Conservation (phyloP, 1,284 basidiomycete genomes). For the Ganoderma lingzhi region DNA sequence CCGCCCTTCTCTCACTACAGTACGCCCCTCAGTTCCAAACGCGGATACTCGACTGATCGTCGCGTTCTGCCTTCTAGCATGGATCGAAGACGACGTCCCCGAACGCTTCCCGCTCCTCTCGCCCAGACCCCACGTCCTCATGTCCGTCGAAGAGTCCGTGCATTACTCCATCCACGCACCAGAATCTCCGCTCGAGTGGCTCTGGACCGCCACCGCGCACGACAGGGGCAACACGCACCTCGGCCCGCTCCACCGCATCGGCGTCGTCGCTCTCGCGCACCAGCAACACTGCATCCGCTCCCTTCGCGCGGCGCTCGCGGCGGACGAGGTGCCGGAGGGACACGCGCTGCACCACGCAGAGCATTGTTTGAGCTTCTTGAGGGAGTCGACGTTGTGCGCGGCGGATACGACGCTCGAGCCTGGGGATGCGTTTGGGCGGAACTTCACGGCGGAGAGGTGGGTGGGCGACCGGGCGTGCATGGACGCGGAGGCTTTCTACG, state of each 20-base stretch:
- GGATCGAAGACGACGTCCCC: constrained; percentile 28
- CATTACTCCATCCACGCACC: constrained; percentile 36
- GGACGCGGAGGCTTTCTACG: constrained; percentile 18
- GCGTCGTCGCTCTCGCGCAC: constrained; percentile 47
- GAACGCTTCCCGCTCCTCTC: constrained; percentile 16
- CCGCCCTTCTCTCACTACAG: constrained; percentile 21
- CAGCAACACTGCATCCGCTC: constrained; percentile 48
- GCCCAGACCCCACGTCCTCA: constrained; percentile 17
- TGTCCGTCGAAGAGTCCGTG: constrained; percentile 27
- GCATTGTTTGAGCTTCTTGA: constrained; percentile 33
- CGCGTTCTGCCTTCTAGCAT: constrained; percentile 9
- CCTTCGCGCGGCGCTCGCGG: constrained; percentile 24
- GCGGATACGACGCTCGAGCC: constrained; percentile 48
- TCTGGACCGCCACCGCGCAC: constrained; percentile 37
- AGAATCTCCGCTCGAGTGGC: constrained; percentile 39
- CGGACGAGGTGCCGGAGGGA: constrained; percentile 13
- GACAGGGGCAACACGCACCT: constrained; percentile 42
- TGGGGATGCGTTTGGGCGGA: constrained; percentile 32
- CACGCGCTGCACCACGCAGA: constrained; percentile 21
- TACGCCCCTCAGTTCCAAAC: background rate
- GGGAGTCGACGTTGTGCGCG: constrained; percentile 46
- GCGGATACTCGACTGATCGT: background rate
- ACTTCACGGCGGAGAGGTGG: constrained; percentile 24
- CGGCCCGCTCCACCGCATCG: constrained; percentile 41
- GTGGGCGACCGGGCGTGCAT: constrained; percentile 9